Conservation (phyloP, 176 grass and related monocot species). For the Otatea glauca region DNA sequence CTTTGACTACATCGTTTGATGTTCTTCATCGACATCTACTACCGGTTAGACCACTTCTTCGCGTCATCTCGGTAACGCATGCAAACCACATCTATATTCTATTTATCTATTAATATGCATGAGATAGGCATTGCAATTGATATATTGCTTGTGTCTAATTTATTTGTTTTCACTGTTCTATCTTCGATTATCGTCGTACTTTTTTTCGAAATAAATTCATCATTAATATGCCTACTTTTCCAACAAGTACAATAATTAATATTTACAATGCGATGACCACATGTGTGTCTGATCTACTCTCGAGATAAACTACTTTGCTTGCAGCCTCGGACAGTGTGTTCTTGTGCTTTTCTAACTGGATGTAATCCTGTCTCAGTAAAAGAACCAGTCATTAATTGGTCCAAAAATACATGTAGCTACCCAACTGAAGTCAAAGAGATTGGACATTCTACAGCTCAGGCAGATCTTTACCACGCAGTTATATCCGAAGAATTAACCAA, state of each 20-base stretch:
- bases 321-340: neutral
- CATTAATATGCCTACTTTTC: too few species aligned
- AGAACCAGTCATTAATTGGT: conserved; percentile 26
- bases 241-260: conserved; percentile 2
- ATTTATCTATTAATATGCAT: too few species aligned
- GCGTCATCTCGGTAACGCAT: too few species aligned
- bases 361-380: neutral
- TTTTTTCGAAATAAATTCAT: too few species aligned
- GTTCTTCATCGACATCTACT: too few species aligned
- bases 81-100: too few species aligned
- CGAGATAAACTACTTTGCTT: neutral
- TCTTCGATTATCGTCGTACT: too few species aligned
- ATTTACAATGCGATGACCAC: neutral
- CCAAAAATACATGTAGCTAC: conserved; percentile 10
- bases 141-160: too few species aligned
- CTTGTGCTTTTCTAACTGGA: neutral
- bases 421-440: neutral
- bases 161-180: too few species aligned
- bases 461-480: conserved; percentile 11
- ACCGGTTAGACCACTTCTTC: too few species aligned
- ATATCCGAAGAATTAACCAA: neutral
- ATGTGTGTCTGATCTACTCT: conserved; percentile 8
- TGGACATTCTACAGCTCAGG: neutral
- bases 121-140: too few species aligned
- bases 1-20: too few species aligned